Percentiles rank a stretch among this genome's conserved stretches.
Conservation (phyloP, 129 eudicot genomes). For the Oenanthe sinensis region DNA sequence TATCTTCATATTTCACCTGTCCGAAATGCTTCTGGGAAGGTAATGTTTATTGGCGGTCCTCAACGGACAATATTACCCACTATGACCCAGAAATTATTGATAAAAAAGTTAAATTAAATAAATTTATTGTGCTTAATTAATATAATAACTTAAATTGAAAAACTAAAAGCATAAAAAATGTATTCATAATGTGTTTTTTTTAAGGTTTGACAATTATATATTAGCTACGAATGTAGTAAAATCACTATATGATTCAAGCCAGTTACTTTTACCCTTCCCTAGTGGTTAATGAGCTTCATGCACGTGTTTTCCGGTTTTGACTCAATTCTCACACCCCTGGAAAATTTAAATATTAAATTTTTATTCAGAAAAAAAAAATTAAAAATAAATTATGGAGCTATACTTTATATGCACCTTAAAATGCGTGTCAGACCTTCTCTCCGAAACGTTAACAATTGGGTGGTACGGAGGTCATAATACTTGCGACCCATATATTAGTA, state of each 20-base stretch:
- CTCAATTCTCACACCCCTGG: background rate
- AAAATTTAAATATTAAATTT: no score
- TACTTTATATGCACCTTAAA: no score
- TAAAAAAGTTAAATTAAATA: background rate
- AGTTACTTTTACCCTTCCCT: background rate
- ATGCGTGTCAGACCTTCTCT: no score
- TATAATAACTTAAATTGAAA: background rate
- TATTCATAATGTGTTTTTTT: background rate
- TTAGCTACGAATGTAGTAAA: background rate
- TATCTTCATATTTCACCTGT: slow-evolving; percentile 76
- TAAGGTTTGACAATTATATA: background rate
- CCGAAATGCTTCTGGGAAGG: slow-evolving; percentile 87
- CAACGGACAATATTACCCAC: background rate
- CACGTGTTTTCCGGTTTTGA: background rate
- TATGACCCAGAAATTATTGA: background rate
- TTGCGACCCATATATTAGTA: no score
- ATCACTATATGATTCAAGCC: no score
- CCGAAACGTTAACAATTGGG: no score
- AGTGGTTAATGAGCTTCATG: background rate
- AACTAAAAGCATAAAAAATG: background rate
- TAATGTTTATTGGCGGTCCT: slow-evolving; percentile 18
- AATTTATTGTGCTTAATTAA: background rate
- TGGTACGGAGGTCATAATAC: no score
- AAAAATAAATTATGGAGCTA: no score
- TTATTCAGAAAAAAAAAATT: no score